Evolutionary conservation across 1,139 yeast genomes (phyloP).

Genomic region (Nadsonia commutata): DNA sequence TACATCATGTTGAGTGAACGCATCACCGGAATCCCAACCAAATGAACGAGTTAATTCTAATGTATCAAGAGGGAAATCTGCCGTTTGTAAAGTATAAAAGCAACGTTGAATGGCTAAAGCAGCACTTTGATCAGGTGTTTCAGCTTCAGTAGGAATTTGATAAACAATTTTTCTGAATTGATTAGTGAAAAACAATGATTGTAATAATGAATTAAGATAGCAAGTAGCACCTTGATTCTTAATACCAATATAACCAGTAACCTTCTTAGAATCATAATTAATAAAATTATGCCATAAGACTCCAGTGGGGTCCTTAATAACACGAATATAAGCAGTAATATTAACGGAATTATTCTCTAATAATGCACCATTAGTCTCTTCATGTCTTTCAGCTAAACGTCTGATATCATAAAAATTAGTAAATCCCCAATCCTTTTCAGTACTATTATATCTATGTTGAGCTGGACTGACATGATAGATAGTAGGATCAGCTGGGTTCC

Average conservation of each 20-base stretch:
- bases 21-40: constrained; percentile 96
- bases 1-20: constrained; percentile 95
- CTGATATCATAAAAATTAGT: constrained; percentile 55
- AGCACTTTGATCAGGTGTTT: constrained; percentile 41
- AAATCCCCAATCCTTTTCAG: constrained; percentile 89
- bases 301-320: constrained; percentile 82
- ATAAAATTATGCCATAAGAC: constrained; percentile 81
- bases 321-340: constrained; percentile 62
- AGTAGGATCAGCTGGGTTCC: constrained; percentile 63
- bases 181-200: constrained; percentile 78
- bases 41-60: constrained; percentile 76
- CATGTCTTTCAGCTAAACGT: constrained; percentile 25
- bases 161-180: constrained; percentile 74
- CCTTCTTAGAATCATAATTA: constrained; percentile 75
- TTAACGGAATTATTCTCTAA: constrained; percentile 46
- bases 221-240: constrained; percentile 98
- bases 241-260: constrained; percentile 84
- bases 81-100: constrained; percentile 62
- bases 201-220: constrained; percentile 79
- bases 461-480: constrained; percentile 51
- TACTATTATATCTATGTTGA: constrained; percentile 55
- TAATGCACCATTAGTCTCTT: constrained; percentile 25
- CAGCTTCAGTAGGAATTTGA: constrained; percentile 66
- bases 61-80: constrained; percentile 69
- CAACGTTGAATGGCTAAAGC: constrained; percentile 78